These are phyloP conservation scores for Petunia hybrid DNA, from an alignment of 305 asterid species.

Conservation along the genomic window DNA sequence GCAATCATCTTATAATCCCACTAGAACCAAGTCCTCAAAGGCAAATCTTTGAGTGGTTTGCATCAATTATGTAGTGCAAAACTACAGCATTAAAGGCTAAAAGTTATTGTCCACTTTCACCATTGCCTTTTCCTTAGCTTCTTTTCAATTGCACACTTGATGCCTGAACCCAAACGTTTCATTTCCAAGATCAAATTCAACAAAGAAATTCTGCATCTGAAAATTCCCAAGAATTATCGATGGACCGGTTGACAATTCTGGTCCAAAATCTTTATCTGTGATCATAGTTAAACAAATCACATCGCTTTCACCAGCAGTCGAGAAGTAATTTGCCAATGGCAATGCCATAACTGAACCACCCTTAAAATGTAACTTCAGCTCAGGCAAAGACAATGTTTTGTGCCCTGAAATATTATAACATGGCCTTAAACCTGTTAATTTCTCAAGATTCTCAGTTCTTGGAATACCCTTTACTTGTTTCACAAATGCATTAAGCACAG, in stretches of 20 bases:
- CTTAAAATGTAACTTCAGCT: slow-evolving; percentile 68
- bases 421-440: slow-evolving; percentile 64
- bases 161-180: slow-evolving; percentile 76
- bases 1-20: background rate
- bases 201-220: slow-evolving; percentile 79
- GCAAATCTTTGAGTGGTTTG: background rate
- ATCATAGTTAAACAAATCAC: slow-evolving; percentile 69
- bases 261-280: slow-evolving; percentile 55
- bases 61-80: background rate
- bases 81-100: background rate
- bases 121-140: background rate
- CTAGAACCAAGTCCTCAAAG: background rate
- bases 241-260: slow-evolving; percentile 63
- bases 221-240: slow-evolving; percentile 81
- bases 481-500: slow-evolving; percentile 50
- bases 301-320: slow-evolving; percentile 42
- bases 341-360: slow-evolving; percentile 78
- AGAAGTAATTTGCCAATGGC: slow-evolving; percentile 77
- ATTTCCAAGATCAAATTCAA: slow-evolving; percentile 79
- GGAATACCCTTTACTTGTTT: slow-evolving; percentile 54
- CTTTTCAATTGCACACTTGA: slow-evolving; percentile 56
- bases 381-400: slow-evolving; percentile 51
- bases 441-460: slow-evolving; percentile 59
- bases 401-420: slow-evolving; percentile 70
- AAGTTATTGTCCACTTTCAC: background rate